A percentile compares a stretch with the other conserved stretches of the same genome.
Conservation (phyloP, 2,329 filamentous ascomycete species). For the Colletotrichum simmondsii region DNA sequence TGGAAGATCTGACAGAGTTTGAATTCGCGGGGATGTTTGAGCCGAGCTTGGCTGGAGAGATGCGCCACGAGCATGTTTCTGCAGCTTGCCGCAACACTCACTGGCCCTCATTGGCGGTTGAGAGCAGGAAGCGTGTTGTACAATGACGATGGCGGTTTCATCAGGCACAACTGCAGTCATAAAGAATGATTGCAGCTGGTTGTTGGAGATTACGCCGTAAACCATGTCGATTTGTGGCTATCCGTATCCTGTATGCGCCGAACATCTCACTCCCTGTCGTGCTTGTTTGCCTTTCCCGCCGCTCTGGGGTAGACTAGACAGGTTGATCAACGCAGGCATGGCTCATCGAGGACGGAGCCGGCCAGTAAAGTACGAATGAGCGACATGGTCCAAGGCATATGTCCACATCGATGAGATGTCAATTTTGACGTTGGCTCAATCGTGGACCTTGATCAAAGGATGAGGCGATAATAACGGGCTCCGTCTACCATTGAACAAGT, state of each 20-base stretch:
- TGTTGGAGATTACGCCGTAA: not conserved
- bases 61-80: not conserved
- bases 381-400: not conserved
- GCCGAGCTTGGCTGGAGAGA: not conserved
- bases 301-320: not conserved
- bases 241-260: not conserved
- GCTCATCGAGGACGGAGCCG: slow-evolving; percentile 15
- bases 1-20: slow-evolving; percentile 12
- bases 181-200: not conserved
- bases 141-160: not conserved
- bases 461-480: not conserved
- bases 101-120: not conserved
- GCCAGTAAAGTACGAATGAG: slow-evolving; percentile 17
- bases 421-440: not conserved
- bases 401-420: slow-evolving; percentile 19
- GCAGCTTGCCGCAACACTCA: not conserved
- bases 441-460: not conserved
- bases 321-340: slow-evolving; percentile 25
- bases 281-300: not conserved
- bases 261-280: not conserved
- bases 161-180: not conserved
- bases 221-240: not conserved
- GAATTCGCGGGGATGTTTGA: not conserved
- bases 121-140: not conserved
- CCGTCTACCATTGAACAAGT: not conserved